Evolutionary conservation across 176 grass and related monocot species (phyloP).

Genomic region (Zoysia pacifica): DNA sequence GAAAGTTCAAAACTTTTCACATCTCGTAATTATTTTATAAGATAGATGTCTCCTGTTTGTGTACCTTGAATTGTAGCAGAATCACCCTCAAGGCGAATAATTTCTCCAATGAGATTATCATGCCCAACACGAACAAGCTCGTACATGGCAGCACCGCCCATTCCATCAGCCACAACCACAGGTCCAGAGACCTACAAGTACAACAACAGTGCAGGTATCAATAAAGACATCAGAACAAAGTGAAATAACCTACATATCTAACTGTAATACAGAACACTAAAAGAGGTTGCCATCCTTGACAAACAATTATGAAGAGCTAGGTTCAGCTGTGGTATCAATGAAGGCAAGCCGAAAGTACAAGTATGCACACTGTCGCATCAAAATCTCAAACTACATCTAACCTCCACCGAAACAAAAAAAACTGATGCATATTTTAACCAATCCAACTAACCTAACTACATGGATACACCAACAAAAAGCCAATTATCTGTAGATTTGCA

Average conservation of each 20-base stretch:
- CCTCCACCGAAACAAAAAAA: not conserved
- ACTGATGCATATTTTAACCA: not conserved
- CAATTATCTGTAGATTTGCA: not conserved
- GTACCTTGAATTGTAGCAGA: constrained; percentile 79
- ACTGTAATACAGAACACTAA: not conserved
- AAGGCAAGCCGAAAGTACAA: not conserved
- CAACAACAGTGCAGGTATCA: not conserved
- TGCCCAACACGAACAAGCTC: constrained; percentile 62
- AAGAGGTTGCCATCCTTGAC: not conserved
- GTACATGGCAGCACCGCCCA: constrained; percentile 73
- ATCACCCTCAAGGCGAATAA: constrained; percentile 62
- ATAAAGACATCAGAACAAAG: not conserved
- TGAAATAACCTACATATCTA: not conserved
- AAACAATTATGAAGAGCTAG: not conserved
- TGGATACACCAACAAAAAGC: not conserved
- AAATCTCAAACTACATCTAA: not conserved
- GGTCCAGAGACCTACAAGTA: constrained; percentile 77
- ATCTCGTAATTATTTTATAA: not conserved
- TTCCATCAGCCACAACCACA: constrained; percentile 93
- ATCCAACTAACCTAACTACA: not conserved
- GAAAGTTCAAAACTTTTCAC: not conserved
- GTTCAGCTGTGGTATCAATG: not conserved
- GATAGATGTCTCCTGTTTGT: constrained; percentile 11
- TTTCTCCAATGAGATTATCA: constrained; percentile 59
- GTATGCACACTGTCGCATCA: not conserved